Base-by-base conservation (phyloP, 345 rosid species). In the Hirschfeldia incana region DNA sequence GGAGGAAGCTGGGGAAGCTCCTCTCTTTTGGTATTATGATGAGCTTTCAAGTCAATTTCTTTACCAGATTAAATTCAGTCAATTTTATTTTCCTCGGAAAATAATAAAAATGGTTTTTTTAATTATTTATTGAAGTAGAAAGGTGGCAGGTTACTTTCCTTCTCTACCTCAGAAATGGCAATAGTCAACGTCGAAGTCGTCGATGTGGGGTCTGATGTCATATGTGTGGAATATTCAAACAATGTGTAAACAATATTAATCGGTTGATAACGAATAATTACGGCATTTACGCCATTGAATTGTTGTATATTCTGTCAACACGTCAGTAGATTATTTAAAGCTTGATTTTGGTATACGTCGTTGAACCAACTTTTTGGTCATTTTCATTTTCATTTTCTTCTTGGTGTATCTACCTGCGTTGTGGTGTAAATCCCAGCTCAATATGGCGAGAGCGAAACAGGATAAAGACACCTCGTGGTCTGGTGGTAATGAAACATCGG, bases 121-220 rank as follows among this genome's bases (percentile, higher is more conserved):
- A 3, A 4, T 15, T 3, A 32, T 58, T 71, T 37, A 7, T 12
- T 44, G 4, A 12, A 51, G 17, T 61, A 30, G 17, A 65, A 72
- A 61, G 66, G 64, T 74, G 51, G 78, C 39, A 74, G 71, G 78
- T 79, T 29, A 80, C 33, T 74, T 69, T 74, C 83, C 21, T 53
- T 74, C 37, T 80, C 67, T 67, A 68, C 61, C 78, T 73, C 67
- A 74, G 55, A 76, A 44, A 36, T 0, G 13, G 75, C 30, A 69
- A 74, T 74, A 80, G 83, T 80, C 83, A 80, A 80, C 37, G 67
- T 37, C 7, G 0, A 69, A 74, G 67, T 79, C 79, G 17, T 74
- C 44, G 5, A 49, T 11, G 60, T 68, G 70, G 78, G 78, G 2
- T 74, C 77, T 42, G 7, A 5, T 13, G 10, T 53, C 21, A 64